Evolutionary conservation across 176 grass and related monocot species (phyloP), one percentile per base, ranked within the genome.

Genomic region (Oryza brachyantha): DNA sequence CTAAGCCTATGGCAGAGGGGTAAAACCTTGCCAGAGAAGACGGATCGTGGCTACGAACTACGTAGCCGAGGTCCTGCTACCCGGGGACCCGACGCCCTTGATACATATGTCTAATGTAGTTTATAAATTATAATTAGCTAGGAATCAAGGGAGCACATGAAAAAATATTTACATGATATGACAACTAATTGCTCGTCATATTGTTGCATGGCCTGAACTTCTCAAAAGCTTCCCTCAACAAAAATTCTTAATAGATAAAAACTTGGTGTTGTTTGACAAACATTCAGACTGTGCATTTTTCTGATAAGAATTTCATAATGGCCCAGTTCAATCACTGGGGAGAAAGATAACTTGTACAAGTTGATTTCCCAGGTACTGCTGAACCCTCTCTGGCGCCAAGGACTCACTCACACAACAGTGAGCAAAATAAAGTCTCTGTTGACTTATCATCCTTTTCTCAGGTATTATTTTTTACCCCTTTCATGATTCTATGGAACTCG

Each of bases 351-450:
- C 77, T 86, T 62, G 67, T 68, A 62, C 21, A n/a, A 68, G 11
- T 80, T 61, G 60, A 78, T 78, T 83, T 88, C 21, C 7, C 75
- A 88, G 86, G 10, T 68, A 55, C 32, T 61, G 62, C 40, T 39
- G 48, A 68, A 39, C 6, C 84, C 31, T 34, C 81, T 42, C 12
- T 88, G 10, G 10, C 22, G 61, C 29, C 57, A 13, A 83, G 73
- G 75, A 72, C 66, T 64, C 72, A 61, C 35, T 36, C 84, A 52
- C 76, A 84, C 32, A 79, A 42, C 54, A 21, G 50, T 34, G 54
- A 75, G 39, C 79, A 84, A 50, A 68, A 62, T 76, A 80, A 21
- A 42, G 38, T 68, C 36, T 79, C 69, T 45, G 64, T 22, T 4
- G 52, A 68, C 1, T 5, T 78, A 6, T 67, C 61, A 17, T 48